Evolutionary conservation across 305 asterid species (phyloP), one percentile per base, ranked within the genome.

Genomic region (Plantago rigida): DNA sequence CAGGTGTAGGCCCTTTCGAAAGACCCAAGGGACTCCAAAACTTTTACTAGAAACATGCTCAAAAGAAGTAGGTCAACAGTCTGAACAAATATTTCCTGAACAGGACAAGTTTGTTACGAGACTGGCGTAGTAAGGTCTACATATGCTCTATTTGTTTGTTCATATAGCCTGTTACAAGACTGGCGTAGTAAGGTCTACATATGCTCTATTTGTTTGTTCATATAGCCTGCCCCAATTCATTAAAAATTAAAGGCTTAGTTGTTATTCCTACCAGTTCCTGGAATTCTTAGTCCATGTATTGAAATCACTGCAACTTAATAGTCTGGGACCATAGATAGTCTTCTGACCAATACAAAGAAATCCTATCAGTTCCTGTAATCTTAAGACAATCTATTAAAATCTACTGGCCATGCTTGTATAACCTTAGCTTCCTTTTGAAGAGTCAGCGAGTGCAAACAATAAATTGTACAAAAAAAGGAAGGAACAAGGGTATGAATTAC

Each of bases 401-500:
- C 46, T 41, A 41, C 13, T 41, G 46, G 46, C 12, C 2, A 41
- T 41, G 46, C 42, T 36, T 36, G 42, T 36, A 36, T 36, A 6
- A 6, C 1, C 1, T 36, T 36, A 36, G 10, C 42, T 36, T 7
- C 9, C 39, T 36, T 36, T 36, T 36, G 42, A 36, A 36, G 9
- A 36, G 42, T 36, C 9, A 36, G 42, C 9, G 3, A 36, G 13
- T 41, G 46, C 46, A 41, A 41, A 9, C 8, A 41, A 11, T 0
- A 22, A 41, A 41, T 41, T 41, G 9, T 9, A 10, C 13, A 9
- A 9, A 41, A 9, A 41, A 41, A 36, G 9, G 39, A 31, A 31
- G 39, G 39, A 31, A 31, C 39, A 31, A 31, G 7, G 10, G 44
- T 36, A 41, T 7, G 46, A 1, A 62, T 66, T 77, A 88, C 99